phyloP scores from a whole-genome alignment of 345 rosid species.

The Streptanthus diversifolius region DNA sequence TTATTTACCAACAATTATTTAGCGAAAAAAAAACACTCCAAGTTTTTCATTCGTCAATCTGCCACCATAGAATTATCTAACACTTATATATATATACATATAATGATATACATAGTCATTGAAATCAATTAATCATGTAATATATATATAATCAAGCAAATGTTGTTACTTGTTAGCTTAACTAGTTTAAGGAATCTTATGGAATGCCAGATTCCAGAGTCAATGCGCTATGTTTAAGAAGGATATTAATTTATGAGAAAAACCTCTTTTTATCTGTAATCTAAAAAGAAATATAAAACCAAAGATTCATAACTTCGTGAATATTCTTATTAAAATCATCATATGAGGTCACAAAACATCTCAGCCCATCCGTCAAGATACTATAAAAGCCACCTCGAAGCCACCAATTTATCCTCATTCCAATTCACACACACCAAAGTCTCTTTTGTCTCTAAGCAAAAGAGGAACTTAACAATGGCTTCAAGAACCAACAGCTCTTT shows the following conservation, averaged over 20 bases:
- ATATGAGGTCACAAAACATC: constrained; percentile 12
- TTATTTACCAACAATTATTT: neutral
- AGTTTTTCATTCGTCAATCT: neutral
- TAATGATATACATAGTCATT: neutral
- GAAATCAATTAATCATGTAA: neutral
- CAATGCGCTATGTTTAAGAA: neutral
- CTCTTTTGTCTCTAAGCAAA: constrained; percentile 9
- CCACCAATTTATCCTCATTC: constrained; percentile 18
- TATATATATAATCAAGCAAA: neutral
- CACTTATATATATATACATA: neutral
- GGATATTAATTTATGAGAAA: neutral
- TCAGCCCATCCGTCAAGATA: neutral
- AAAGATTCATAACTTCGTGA: neutral
- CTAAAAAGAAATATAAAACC: neutral
- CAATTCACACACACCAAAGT: constrained; percentile 12
- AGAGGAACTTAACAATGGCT: constrained; percentile 36
- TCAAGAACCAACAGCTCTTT: constrained; percentile 40
- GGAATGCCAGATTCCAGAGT: neutral
- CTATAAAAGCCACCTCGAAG: constrained; percentile 46
- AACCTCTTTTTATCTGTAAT: neutral
- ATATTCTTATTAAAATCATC: constrained; percentile 25
- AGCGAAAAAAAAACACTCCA: neutral
- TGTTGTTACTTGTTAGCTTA: neutral
- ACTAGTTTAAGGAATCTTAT: neutral
- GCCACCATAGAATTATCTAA: neutral